Conservation (phyloP, 2,329 filamentous ascomycete species). For the Myriangium duriaei region DNA sequence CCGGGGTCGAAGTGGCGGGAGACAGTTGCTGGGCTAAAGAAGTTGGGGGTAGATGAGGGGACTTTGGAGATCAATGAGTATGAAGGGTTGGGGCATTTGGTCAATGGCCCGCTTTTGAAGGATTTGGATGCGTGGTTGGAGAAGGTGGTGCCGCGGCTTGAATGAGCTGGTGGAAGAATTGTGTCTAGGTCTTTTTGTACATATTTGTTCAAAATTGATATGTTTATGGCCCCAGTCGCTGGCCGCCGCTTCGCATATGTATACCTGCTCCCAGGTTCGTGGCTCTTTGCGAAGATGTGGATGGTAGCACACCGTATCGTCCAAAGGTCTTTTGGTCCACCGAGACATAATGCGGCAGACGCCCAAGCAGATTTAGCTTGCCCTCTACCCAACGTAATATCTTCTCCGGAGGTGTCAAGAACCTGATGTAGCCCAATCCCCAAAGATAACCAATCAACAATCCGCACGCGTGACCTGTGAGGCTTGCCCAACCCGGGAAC, state of each 20-base stretch:
- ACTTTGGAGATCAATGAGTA: conserved; percentile 33
- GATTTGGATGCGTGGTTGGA: conserved; percentile 34
- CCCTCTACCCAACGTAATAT: conserved; percentile 76
- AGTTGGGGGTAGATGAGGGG: conserved; percentile 28
- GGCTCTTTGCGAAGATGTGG: conserved; percentile 14
- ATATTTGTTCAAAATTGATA: too few relatives aligned
- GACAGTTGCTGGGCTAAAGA: conserved; percentile 29
- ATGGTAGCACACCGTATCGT: conserved; percentile 74
- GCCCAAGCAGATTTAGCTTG: conserved; percentile 71
- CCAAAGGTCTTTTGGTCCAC: conserved; percentile 95
- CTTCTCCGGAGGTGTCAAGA: conserved; percentile 81
- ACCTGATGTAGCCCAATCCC: conserved; percentile 77
- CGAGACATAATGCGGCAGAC: conserved; percentile 83
- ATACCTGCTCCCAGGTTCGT: conserved; percentile 3
- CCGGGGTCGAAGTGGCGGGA: conserved; percentile 32
- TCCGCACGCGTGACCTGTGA: conserved; percentile 77
- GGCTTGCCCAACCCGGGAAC: conserved; percentile 66
- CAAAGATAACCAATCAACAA: conserved; percentile 77
- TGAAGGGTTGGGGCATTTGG: conserved; percentile 35
- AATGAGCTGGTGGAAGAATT: too few relatives aligned
- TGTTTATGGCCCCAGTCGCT: conserved; percentile 3
- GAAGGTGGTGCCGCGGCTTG: conserved; percentile 27
- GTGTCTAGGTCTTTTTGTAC: too few relatives aligned
- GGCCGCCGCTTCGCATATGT: conserved; percentile 6
- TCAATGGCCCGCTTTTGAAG: conserved; percentile 30